phyloP scores from a whole-genome alignment of 176 grass and related monocot species.

The Avena sativa region DNA sequence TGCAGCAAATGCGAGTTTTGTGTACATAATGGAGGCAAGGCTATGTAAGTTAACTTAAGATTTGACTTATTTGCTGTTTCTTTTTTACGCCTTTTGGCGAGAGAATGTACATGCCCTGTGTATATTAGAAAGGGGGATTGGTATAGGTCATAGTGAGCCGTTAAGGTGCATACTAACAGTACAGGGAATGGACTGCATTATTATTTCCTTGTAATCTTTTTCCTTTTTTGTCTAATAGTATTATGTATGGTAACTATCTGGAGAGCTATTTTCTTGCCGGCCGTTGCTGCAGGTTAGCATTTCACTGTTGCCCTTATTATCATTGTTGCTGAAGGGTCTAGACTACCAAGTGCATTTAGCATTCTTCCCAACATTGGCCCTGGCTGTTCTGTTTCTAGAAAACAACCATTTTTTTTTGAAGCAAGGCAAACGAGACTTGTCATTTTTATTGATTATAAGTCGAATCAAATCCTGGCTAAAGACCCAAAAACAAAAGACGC shows the following conservation, averaged over 20 bases:
- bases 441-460: too few relatives aligned
- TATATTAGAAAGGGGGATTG: slow-evolving; percentile 42
- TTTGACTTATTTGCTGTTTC: slow-evolving; percentile 35
- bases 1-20: slow-evolving; percentile 54
- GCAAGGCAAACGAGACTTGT: too few relatives aligned
- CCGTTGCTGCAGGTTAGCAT: too few relatives aligned
- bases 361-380: not conserved
- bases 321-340: too few relatives aligned
- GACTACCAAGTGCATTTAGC: not conserved
- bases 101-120: slow-evolving; percentile 54
- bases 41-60: slow-evolving; percentile 48
- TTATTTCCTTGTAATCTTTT: not conserved
- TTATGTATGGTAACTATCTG: not conserved
- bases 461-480: too few relatives aligned
- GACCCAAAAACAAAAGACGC: too few relatives aligned
- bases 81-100: slow-evolving; percentile 42
- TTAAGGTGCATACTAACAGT: slow-evolving; percentile 37
- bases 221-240: not conserved
- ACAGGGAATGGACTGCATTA: slow-evolving; percentile 17
- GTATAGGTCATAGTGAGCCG: slow-evolving; percentile 37
- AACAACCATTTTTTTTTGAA: too few relatives aligned
- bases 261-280: too few relatives aligned
- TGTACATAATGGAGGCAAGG: slow-evolving; percentile 63
- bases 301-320: too few relatives aligned
- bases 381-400: not conserved